Percentiles rank a stretch among this genome's conserved stretches.
Conservation (phyloP, 371 early-diverging fungal species). For the Rozella allomycis region DNA sequence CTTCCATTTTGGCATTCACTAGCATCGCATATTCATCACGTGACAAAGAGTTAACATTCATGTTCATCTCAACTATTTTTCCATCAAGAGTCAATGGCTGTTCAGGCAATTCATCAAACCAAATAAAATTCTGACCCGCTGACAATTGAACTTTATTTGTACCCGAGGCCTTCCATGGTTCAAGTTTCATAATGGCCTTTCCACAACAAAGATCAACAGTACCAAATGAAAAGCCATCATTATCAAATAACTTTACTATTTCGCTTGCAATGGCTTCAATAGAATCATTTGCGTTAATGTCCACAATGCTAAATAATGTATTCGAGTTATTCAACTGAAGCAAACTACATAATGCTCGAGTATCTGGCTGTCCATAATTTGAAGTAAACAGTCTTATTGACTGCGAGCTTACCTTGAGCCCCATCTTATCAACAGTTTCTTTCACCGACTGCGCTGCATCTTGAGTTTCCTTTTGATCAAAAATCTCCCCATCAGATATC, state of each 20-base stretch:
- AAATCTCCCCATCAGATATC: slow-evolving; percentile 8
- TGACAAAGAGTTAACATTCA: neutral
- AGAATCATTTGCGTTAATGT: neutral
- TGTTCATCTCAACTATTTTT: neutral
- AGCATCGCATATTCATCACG: slow-evolving; percentile 1
- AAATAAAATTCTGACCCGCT: slow-evolving; percentile 3
- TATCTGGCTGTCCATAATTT: slow-evolving; percentile 6
- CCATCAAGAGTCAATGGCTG: neutral
- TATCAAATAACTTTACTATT: neutral
- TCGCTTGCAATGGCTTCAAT: neutral
- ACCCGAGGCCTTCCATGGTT: slow-evolving; percentile 5
- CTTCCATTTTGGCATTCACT: slow-evolving; percentile 2
- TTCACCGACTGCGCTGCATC: neutral
- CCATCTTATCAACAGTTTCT: too few relatives aligned
- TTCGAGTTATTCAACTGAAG: slow-evolving; percentile 4
- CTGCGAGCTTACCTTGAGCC: slow-evolving; percentile 2
- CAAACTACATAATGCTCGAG: slow-evolving; percentile 5
- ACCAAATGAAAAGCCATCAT: neutral
- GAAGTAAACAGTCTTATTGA: slow-evolving; percentile 4
- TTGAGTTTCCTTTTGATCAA: slow-evolving; percentile 1
- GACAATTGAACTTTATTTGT: neutral
- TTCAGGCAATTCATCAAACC: slow-evolving; percentile 2
- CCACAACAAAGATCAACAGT: neutral
- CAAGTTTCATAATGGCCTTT: neutral
- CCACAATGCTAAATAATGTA: neutral